Percentiles rank a stretch among this genome's conserved stretches.
phyloP scores from a whole-genome alignment of 371 early-diverging fungal species.

The Neoconidiobolus thromboides region DNA sequence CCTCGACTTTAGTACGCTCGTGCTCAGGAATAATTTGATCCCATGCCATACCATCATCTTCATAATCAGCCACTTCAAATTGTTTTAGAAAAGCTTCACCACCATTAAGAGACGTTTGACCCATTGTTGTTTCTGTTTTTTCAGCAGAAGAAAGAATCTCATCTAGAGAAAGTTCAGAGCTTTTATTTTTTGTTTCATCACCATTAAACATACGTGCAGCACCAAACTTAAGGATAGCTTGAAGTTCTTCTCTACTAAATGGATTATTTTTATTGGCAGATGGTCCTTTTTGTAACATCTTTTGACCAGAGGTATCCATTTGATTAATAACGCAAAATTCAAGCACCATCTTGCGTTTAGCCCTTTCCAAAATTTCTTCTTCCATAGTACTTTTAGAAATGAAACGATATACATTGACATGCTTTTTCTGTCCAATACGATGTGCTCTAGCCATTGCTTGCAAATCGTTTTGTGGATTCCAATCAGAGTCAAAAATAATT shows the following conservation, averaged over 20 bases:
- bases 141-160: constrained; percentile 90
- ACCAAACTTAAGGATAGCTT: constrained; percentile 91
- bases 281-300: constrained; percentile 26
- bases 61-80: constrained; percentile 85
- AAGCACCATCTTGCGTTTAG: constrained; percentile 95
- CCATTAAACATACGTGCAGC: constrained; percentile 87
- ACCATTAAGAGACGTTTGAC: constrained; percentile 35
- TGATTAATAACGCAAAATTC: constrained; percentile 95
- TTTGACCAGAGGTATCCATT: constrained; percentile 89
- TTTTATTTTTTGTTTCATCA: constrained; percentile 37
- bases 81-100: constrained; percentile 84
- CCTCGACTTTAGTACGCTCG: constrained; percentile 46
- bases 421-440: constrained; percentile 96
- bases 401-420: constrained; percentile 96
- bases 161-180: constrained; percentile 87
- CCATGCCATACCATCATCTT: constrained; percentile 62
- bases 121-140: constrained; percentile 60
- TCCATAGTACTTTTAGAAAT: constrained; percentile 97
- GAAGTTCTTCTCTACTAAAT: constrained; percentile 67
- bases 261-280: constrained; percentile 19
- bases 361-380: constrained; percentile 93
- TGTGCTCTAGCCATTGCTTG: constrained; percentile 99
- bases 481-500: constrained; percentile 98
- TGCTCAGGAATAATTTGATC: constrained; percentile 88
- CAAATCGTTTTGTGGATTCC: constrained; percentile 99